Evolutionary conservation across 2,329 filamentous ascomycete genomes (phyloP), one percentile per base, ranked within the genome.

Genomic region (Dactylellina haptotyla): DNA sequence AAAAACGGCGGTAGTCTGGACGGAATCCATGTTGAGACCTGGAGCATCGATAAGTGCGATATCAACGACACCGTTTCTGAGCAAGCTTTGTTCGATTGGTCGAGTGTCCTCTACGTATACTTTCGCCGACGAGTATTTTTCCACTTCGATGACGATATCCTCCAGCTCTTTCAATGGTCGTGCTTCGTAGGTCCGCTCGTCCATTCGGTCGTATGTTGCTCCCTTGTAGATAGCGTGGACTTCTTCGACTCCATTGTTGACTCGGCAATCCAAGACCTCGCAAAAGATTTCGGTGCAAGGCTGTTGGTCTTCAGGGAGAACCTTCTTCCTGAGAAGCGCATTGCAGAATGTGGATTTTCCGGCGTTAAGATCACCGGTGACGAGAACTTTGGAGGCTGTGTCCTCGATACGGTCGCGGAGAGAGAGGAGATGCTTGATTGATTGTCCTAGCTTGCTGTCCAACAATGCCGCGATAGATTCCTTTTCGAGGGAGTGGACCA

Each of bases 281-380:
- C 95, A 99, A 82, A 99, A 99, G 66, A 99, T 97, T 81, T 92
- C 95, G 1, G 95, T 99, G 81, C 95, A 99, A 1, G 95, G 95
- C 80, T 98, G 95, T 81, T 99, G 94, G 78, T 99, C 95, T 81
- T 98, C 95, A 0, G 95, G 95, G 2, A 99, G 83, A 26, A 99
- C 87, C 81, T 98, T 98, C 75, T 93, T 88, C 73, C 95, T 89
- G 41, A 99, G 83, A 1, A 99, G 84, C n/a, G 95, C 95, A 81
- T 99, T 99, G 83, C 95, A 99, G 78, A 99, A 99, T 0, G 95
- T 99, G 2, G 95, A 99, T 80, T 99, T 99, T 79, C 95, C 95
- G 6, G 95, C 94, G 79, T 99, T 99, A 61, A 99, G 82, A 80
- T 99, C 95, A 79, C 95, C 95, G 0, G 95, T 99, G 16, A 99